Evolutionary conservation across 257 asterid genomes (phyloP).

Genomic region (Schizonepeta tenuifolia): DNA sequence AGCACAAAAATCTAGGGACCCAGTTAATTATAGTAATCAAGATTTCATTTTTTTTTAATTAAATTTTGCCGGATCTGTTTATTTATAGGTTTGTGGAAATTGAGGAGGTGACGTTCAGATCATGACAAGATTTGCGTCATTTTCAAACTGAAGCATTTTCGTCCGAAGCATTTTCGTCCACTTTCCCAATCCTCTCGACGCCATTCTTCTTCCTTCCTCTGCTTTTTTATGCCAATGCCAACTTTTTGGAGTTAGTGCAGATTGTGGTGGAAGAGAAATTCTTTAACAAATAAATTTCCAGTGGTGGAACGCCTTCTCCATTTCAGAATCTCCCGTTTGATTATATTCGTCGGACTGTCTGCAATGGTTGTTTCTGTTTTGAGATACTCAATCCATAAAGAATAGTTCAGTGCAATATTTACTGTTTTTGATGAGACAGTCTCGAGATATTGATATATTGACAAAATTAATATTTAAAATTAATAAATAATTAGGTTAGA

Average conservation of each 20-base stretch:
- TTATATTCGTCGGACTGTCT: too few relatives aligned
- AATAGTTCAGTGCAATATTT: too few relatives aligned
- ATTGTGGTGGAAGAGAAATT: slow-evolving; percentile 18
- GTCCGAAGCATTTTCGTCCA: slow-evolving; percentile 50
- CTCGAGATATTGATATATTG: too few relatives aligned
- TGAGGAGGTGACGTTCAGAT: slow-evolving; percentile 59
- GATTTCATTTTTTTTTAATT: slow-evolving; percentile 25
- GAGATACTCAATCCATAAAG: too few relatives aligned
- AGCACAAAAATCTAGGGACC: slow-evolving; percentile 54
- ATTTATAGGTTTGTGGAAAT: slow-evolving; percentile 31
- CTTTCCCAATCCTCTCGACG: slow-evolving; percentile 55
- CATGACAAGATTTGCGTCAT: slow-evolving; percentile 64
- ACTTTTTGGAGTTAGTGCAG: slow-evolving; percentile 22
- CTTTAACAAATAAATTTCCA: too few relatives aligned
- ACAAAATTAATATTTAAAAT: too few relatives aligned
- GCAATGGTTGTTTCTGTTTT: too few relatives aligned
- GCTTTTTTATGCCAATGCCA: slow-evolving; percentile 22
- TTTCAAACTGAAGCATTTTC: slow-evolving; percentile 53
- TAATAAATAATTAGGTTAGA: too few relatives aligned
- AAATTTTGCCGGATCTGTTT: slow-evolving; percentile 34
- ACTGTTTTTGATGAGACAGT: too few relatives aligned
- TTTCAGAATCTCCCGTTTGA: too few relatives aligned
- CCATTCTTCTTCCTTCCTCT: slow-evolving; percentile 23
- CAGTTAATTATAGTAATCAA: slow-evolving; percentile 23
- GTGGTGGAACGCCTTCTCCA: too few relatives aligned